A percentile compares a stretch with the other conserved stretches of the same genome.
phyloP scores from a whole-genome alignment of 108 stramenopile species.

The Craspedostauros australis region DNA sequence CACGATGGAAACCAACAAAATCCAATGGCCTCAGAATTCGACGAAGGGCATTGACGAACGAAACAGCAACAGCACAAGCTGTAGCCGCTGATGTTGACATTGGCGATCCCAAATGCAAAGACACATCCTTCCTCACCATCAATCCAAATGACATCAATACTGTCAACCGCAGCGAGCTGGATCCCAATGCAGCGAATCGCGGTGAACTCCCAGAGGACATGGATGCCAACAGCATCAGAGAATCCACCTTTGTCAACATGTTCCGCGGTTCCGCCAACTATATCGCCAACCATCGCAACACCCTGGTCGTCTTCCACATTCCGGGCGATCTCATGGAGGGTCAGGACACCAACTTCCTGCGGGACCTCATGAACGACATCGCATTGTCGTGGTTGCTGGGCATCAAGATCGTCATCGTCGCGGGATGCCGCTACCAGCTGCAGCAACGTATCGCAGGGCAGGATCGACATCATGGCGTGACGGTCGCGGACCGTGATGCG shows the following conservation, averaged over 20 bases:
- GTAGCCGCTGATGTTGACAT: no score
- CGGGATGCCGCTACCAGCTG: conserved; percentile 70
- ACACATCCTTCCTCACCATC: no score
- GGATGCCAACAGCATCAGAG: no score
- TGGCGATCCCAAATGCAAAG: no score
- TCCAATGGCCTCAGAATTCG: no score
- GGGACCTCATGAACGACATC: conserved; percentile 88
- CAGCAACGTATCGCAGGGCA: conserved; percentile 52
- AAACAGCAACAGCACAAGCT: no score
- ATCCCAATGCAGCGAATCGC: no score
- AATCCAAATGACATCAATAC: no score
- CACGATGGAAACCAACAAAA: no score
- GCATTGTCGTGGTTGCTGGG: conserved; percentile 89
- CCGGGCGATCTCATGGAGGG: conserved; percentile 64
- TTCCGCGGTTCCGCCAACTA: conserved; percentile 92
- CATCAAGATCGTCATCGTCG: conserved; percentile 79
- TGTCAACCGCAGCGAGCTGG: no score
- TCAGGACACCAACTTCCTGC: conserved; percentile 48
- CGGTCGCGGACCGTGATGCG: conserved; percentile 78
- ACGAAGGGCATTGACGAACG: no score
- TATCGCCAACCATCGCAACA: conserved; percentile 89
- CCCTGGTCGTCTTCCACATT: conserved; percentile 88
- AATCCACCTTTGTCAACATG: conserved; percentile 93
- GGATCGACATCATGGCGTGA: conserved; percentile 46
- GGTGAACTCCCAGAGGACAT: no score